Conservation (phyloP, 345 rosid genomes). For the Psidium friedrichsthalianum region DNA sequence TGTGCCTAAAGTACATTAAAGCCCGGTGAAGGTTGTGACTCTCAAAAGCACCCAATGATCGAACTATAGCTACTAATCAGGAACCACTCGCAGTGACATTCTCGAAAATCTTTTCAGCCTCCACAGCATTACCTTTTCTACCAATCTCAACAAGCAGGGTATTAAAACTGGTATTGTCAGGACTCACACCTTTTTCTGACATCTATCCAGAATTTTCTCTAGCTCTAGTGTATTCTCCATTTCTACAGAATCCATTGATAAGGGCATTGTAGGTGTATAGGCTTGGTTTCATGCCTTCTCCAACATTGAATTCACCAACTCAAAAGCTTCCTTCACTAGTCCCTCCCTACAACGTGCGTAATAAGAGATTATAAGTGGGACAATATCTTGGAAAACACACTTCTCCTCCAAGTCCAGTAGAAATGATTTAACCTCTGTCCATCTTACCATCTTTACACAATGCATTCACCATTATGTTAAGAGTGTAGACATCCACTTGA, state of each 20-base stretch:
- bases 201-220: conserved; percentile 47
- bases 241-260: conserved; percentile 56
- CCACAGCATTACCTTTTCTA: conserved; percentile 34
- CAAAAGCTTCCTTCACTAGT: conserved; percentile 46
- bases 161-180: conserved; percentile 59
- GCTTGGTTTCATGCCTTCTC: conserved; percentile 49
- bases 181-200: conserved; percentile 39
- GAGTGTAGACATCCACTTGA: conserved; percentile 29
- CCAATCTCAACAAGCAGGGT: conserved; percentile 58
- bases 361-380: conserved; percentile 65
- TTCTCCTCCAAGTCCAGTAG: conserved; percentile 39
- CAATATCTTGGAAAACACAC: conserved; percentile 49
- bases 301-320: conserved; percentile 43
- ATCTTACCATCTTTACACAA: conserved; percentile 63
- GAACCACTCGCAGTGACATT: conserved; percentile 37
- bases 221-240: conserved; percentile 38
- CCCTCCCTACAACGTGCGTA: conserved; percentile 57
- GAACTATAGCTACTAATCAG: conserved; percentile 66
- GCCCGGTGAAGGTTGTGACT: conserved; percentile 26
- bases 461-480: conserved; percentile 88
- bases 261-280: conserved; percentile 55
- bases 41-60: conserved; percentile 19
- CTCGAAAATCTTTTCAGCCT: conserved; percentile 43
- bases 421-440: conserved; percentile 27
- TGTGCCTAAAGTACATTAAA: conserved; percentile 29